Evolutionary conservation across 1,284 basidiomycete genomes (phyloP), one percentile per base, ranked within the genome.

Genomic region (Cutaneotrichosporon mucoides): DNA sequence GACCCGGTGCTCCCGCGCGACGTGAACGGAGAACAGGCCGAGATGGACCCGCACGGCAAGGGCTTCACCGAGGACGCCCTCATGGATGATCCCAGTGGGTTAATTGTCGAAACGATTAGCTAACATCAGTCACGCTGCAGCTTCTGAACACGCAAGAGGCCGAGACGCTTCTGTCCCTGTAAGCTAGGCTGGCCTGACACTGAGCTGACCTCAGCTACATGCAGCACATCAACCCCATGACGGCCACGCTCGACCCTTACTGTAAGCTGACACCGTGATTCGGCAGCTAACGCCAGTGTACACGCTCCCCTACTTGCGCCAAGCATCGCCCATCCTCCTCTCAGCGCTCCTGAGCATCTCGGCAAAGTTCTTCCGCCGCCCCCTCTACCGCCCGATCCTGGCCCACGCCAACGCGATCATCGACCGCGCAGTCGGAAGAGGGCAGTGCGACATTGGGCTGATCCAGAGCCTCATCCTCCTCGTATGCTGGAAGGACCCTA

Each of bases 181-280:
- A 11, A 36, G 52, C 33, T 33, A 4, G 9, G 4, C 11, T 6
- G 4, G 5, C 33, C 11, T 9, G 3, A 4, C 15, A 6, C 24
- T 5, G 2, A 43, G 33, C 52, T 53, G n/a, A 53, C 42, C 3
- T 6, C 42, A 53, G 52, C 10, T 61, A 55, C 48, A 54, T 57
- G 56, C 45, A 51, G 43, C 61, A 65, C 33, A 35, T 66, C 13
- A 61, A 66, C 42, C 59, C 62, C 13, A 51, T 66, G 34, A 65
- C 55, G 12, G 64, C 56, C 12, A 50, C 58, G 6, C 52, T 66
- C 12, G 64, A 71, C 42, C 60, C 57, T 1, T 48, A 67, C 11
- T 53, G 68, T 37, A 24, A 44, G 43, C 43, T 15, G 43, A 44
- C 2, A 2, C 48, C 5, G 1, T 5, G 48, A 3, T 5, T 11